A percentile compares a stretch with the other conserved stretches of the same genome.
phyloP scores from a whole-genome alignment of 352 stramenopile species.

The Phytophthora vignae region DNA sequence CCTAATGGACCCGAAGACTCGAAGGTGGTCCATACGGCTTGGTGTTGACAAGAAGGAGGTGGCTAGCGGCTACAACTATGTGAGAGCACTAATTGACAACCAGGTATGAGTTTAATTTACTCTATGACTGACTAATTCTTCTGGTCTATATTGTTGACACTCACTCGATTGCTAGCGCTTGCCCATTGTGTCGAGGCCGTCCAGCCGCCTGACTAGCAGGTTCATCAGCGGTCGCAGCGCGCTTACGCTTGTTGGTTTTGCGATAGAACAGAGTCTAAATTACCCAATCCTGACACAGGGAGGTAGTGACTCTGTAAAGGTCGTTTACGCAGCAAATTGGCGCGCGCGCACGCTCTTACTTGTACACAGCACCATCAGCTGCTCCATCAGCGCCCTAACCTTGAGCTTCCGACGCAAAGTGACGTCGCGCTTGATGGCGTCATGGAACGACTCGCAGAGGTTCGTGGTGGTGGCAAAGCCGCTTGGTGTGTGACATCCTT shows the following conservation, averaged over 20 bases:
- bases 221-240: too few relatives aligned
- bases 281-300: too few relatives aligned
- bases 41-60: too few relatives aligned
- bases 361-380: constrained; percentile 1
- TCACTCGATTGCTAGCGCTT: not conserved
- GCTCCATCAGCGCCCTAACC: not conserved
- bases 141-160: too few relatives aligned
- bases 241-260: constrained; percentile 4
- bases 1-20: too few relatives aligned
- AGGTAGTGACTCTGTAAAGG: too few relatives aligned
- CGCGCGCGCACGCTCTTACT: constrained; percentile 1
- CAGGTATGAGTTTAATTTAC: too few relatives aligned
- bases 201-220: not conserved
- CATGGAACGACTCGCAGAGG: constrained; percentile 38
- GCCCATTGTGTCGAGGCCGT: not conserved
- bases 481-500: constrained; percentile 17
- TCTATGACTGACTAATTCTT: too few relatives aligned
- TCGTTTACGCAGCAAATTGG: not conserved
- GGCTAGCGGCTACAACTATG: too few relatives aligned
- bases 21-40: too few relatives aligned
- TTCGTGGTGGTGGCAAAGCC: constrained; percentile 36
- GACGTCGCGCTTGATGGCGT: constrained; percentile 34
- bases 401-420: constrained; percentile 19
- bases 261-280: constrained; percentile 11
- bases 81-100: too few relatives aligned